phyloP scores from a whole-genome alignment of 192 early-diverging fungal genomes.

The Coemansia sp. region DNA sequence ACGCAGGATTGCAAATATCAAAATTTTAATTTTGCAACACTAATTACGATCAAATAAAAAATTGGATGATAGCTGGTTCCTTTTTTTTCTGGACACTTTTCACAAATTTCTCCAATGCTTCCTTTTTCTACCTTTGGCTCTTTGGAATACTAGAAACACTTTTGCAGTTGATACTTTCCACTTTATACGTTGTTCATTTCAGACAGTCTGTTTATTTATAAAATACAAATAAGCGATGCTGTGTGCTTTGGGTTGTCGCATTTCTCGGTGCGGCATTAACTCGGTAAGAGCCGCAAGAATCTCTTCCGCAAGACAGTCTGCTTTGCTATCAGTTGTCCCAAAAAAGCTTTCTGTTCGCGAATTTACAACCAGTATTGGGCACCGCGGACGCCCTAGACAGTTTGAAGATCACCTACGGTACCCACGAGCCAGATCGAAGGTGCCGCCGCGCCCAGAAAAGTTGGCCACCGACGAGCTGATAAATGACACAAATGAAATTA shows the following conservation, averaged over 20 bases:
- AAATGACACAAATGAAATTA: background rate
- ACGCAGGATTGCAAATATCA: too few species aligned
- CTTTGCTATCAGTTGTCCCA: background rate
- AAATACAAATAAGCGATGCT: slow-evolving; percentile 14
- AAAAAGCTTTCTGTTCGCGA: background rate
- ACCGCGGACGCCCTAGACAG: slow-evolving; percentile 10
- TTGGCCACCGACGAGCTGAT: slow-evolving; percentile 24
- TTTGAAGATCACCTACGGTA: slow-evolving; percentile 37
- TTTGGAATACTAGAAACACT: too few species aligned
- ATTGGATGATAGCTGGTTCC: too few species aligned
- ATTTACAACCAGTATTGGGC: background rate
- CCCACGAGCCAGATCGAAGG: slow-evolving; percentile 25
- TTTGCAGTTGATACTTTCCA: background rate
- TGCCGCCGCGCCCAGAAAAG: slow-evolving; percentile 24
- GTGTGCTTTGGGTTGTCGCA: slow-evolving; percentile 13
- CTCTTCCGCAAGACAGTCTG: background rate
- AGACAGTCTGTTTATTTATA: slow-evolving; percentile 1
- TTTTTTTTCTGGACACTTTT: too few species aligned
- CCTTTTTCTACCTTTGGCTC: too few species aligned
- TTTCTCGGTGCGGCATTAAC: slow-evolving; percentile 8
- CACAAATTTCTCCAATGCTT: too few species aligned
- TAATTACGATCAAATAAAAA: too few species aligned
- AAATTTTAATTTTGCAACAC: too few species aligned
- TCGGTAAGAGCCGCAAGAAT: background rate
- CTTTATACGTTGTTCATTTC: slow-evolving; percentile 3